A percentile compares a stretch with the other conserved stretches of the same genome.
Evolutionary conservation across 805 yeast genomes (phyloP).

Genomic region (Kluyveromyces lactis): DNA sequence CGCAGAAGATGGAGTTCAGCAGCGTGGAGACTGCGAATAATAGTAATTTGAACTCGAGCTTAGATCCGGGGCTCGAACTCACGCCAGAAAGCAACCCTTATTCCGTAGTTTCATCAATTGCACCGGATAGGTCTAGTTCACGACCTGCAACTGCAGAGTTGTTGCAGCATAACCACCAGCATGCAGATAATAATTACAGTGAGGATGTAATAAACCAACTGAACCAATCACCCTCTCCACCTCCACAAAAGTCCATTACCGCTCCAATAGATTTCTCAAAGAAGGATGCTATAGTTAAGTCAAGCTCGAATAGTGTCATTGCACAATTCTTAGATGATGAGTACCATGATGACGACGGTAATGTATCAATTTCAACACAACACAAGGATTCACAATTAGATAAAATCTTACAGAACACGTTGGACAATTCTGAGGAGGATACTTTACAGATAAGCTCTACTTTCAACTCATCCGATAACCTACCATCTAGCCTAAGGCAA

Average conservation of each 20-base stretch:
- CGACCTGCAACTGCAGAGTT: neutral
- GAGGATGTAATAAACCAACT: neutral
- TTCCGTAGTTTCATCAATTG: neutral
- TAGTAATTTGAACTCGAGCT: too few species aligned
- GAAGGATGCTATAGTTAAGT: conserved; percentile 5
- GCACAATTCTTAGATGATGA: conserved; percentile 18
- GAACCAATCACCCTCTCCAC: neutral
- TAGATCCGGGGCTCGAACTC: neutral
- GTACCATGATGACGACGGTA: conserved; percentile 8
- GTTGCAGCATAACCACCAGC: neutral
- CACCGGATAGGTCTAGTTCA: neutral
- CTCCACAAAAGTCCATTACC: conserved; percentile 1
- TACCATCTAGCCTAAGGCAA: neutral
- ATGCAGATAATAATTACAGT: neutral
- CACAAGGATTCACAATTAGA: conserved; percentile 9
- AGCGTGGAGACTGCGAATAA: neutral
- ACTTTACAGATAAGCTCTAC: neutral
- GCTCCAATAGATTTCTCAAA: conserved; percentile 10
- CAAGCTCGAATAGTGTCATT: conserved; percentile 18
- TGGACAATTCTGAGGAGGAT: conserved; percentile 12
- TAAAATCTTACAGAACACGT: conserved; percentile 18
- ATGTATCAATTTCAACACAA: neutral
- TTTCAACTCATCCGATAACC: neutral
- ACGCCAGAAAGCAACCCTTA: neutral
- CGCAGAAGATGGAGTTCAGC: neutral